phyloP scores from a whole-genome alignment of 495 filamentous ascomycete species.

The Neurospora sp. region DNA sequence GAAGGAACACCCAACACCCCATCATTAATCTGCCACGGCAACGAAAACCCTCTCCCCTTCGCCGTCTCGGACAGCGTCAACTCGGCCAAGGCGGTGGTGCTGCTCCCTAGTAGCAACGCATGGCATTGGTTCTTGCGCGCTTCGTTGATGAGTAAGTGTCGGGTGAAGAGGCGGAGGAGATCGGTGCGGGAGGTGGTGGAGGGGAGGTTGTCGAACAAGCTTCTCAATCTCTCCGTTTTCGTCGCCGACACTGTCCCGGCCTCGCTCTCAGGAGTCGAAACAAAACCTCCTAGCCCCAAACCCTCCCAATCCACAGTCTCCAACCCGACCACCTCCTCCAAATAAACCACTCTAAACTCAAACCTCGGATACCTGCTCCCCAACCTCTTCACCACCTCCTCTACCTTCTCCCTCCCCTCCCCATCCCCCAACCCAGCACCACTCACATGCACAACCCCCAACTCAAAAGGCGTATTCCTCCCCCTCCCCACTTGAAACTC shows the following conservation, averaged over 20 bases:
- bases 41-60: slow-evolving; percentile 73
- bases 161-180: slow-evolving; percentile 57
- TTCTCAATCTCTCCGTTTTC: too few relatives aligned
- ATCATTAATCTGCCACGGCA: slow-evolving; percentile 76
- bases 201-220: slow-evolving; percentile 46
- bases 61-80: slow-evolving; percentile 78
- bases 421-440: neutral
- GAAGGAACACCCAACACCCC: slow-evolving; percentile 45
- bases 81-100: slow-evolving; percentile 78
- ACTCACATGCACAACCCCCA: slow-evolving; percentile 54
- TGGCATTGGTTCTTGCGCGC: slow-evolving; percentile 52
- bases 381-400: slow-evolving; percentile 11
- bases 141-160: slow-evolving; percentile 54
- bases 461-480: slow-evolving; percentile 49
- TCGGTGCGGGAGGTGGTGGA: slow-evolving; percentile 69
- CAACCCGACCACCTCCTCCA: slow-evolving; percentile 47
- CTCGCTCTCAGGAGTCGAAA: too few relatives aligned
- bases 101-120: slow-evolving; percentile 72
- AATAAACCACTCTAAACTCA: slow-evolving; percentile 40
- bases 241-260: too few relatives aligned
- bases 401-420: neutral
- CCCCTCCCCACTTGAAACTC: slow-evolving; percentile 45
- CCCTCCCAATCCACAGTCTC: slow-evolving; percentile 28
- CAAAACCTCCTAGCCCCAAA: too few relatives aligned
- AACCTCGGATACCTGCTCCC: slow-evolving; percentile 48